Conservation (phyloP, 2,329 filamentous ascomycete genomes). For the Juglanconis juglandina region DNA sequence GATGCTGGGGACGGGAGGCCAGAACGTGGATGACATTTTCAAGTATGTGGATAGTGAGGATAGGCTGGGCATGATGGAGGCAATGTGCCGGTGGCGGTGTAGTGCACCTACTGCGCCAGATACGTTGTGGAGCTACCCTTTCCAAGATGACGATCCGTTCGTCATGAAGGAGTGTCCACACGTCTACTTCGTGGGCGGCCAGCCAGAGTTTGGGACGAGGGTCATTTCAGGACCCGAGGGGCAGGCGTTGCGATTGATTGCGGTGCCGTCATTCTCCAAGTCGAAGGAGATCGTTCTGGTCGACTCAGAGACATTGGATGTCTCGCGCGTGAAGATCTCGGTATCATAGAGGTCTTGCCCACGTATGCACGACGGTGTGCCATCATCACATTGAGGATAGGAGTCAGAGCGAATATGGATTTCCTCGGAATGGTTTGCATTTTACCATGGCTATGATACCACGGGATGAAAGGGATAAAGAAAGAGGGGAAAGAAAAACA, state of each 20-base stretch:
- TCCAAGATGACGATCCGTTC: slow-evolving; percentile 89
- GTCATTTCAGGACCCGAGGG: slow-evolving; percentile 64
- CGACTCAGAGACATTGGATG: slow-evolving; percentile 80
- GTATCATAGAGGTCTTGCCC: slow-evolving; percentile 16
- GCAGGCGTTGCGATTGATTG: slow-evolving; percentile 72
- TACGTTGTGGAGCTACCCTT: slow-evolving; percentile 94
- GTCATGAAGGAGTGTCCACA: slow-evolving; percentile 83
- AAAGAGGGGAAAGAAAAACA: neutral
- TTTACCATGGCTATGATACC: slow-evolving; percentile 8
- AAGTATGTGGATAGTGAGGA: slow-evolving; percentile 82
- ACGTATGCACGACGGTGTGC: slow-evolving; percentile 10
- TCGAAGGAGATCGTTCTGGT: slow-evolving; percentile 79
- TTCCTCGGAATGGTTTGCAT: neutral
- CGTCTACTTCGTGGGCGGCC: slow-evolving; percentile 84
- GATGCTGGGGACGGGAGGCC: slow-evolving; percentile 80
- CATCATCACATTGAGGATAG: neutral
- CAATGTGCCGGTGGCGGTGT: slow-evolving; percentile 88
- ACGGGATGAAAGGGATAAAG: neutral
- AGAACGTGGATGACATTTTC: slow-evolving; percentile 90
- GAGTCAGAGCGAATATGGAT: neutral
- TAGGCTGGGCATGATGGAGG: slow-evolving; percentile 85
- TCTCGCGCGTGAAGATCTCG: slow-evolving; percentile 65
- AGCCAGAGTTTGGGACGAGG: slow-evolving; percentile 72
- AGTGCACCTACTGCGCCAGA: slow-evolving; percentile 92
- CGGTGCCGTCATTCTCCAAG: slow-evolving; percentile 76